Evolutionary conservation across 2,329 filamentous ascomycete genomes (phyloP).

Genomic region (Onygenales sp.): DNA sequence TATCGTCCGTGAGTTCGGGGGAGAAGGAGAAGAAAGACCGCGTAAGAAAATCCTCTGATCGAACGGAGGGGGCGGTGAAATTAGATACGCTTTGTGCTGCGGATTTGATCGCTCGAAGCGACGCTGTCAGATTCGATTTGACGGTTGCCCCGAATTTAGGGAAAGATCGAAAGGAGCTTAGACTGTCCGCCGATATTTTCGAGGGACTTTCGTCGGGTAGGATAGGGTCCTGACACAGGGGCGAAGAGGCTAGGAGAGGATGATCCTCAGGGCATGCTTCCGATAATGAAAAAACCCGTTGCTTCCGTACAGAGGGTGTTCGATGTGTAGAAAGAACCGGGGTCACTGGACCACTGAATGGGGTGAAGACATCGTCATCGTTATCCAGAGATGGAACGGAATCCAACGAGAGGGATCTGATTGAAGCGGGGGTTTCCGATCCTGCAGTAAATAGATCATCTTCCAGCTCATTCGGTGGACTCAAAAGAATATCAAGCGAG

Average conservation of each 20-base stretch:
- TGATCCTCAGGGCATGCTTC: conserved; percentile 50
- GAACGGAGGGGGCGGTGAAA: conserved; percentile 42
- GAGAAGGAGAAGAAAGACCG: conserved; percentile 47
- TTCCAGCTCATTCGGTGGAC: conserved; percentile 40
- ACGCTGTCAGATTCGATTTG: conserved; percentile 56
- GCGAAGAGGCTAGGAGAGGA: conserved; percentile 41
- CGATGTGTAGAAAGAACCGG: conserved; percentile 32
- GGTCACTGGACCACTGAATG: conserved; percentile 33
- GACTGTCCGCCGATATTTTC: conserved; percentile 18
- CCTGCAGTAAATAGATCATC: conserved; percentile 28
- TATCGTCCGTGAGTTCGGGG: conserved; percentile 50
- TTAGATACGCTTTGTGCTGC: conserved; percentile 53
- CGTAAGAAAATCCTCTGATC: conserved; percentile 51
- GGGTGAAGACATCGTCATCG: conserved; percentile 39
- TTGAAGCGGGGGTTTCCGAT: conserved; percentile 37
- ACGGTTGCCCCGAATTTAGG: conserved; percentile 42
- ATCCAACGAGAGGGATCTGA: conserved; percentile 47
- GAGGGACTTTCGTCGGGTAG: conserved; percentile 13
- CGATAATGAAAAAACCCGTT: conserved; percentile 40
- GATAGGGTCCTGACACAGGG: conserved; percentile 9
- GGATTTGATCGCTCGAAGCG: conserved; percentile 51
- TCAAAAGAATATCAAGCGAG: conserved; percentile 46
- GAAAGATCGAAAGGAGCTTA: conserved; percentile 23
- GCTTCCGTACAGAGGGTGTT: conserved; percentile 30
- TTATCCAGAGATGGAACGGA: conserved; percentile 47